phyloP scores from a whole-genome alignment of 2,329 filamentous ascomycete genomes.

The Penicillium crustosum region DNA sequence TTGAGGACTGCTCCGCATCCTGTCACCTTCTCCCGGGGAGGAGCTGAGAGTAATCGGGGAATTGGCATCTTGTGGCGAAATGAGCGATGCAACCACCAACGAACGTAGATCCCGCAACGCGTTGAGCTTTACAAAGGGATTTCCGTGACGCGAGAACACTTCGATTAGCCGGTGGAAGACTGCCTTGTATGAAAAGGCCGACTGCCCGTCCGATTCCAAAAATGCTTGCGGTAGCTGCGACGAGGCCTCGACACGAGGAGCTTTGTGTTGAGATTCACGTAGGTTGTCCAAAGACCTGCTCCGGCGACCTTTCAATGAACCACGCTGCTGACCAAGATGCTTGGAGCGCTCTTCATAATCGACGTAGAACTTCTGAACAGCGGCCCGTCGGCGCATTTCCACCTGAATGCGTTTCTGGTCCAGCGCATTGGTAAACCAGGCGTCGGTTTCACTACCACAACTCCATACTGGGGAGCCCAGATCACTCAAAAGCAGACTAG shows the following conservation, averaged over 20 bases:
- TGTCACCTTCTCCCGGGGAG: constrained; percentile 1
- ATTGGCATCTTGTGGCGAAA: constrained; percentile 50
- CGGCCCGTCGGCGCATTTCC: constrained; percentile 42
- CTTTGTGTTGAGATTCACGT: constrained; percentile 8
- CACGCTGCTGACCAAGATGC: constrained; percentile 26
- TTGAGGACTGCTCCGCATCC: not conserved
- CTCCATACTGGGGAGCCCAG: constrained; percentile 81
- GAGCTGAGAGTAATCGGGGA: constrained; percentile 1
- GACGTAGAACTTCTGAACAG: constrained; percentile 40
- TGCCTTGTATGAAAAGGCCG: constrained; percentile 71
- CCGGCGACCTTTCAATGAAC: constrained; percentile 28
- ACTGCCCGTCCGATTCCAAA: constrained; percentile 28
- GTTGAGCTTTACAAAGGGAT: constrained; percentile 81
- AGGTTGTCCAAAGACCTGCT: constrained; percentile 37
- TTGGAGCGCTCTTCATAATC: constrained; percentile 37
- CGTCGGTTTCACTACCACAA: constrained; percentile 89
- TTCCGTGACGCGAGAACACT: constrained; percentile 86
- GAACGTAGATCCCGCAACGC: constrained; percentile 80
- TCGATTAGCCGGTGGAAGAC: constrained; percentile 77
- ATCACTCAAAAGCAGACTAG: constrained; percentile 83
- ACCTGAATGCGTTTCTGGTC: constrained; percentile 50
- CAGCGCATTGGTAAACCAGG: constrained; percentile 66
- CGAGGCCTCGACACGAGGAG: not conserved
- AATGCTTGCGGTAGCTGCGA: constrained; percentile 7
- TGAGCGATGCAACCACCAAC: constrained; percentile 74